Evolutionary conservation across 2,329 filamentous ascomycete genomes (phyloP).

Genomic region (Monosporascus sp.): DNA sequence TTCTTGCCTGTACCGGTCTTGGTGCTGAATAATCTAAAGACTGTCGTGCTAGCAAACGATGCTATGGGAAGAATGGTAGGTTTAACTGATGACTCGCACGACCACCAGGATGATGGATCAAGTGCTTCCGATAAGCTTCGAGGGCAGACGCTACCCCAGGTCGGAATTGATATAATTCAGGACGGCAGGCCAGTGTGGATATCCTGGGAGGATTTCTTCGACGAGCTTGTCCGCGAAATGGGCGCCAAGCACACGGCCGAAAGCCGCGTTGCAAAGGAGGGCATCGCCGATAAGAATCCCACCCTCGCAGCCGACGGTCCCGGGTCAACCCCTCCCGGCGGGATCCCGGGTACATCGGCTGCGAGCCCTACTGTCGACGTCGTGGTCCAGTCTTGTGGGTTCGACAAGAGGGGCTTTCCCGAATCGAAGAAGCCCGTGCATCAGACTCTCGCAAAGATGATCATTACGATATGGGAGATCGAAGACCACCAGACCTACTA

Average conservation of each 20-base stretch:
- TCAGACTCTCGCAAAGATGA: constrained; percentile 64
- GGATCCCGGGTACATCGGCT: constrained; percentile 23
- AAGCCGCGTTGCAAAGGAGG: constrained; percentile 7
- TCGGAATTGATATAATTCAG: constrained; percentile 69
- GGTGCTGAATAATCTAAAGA: constrained; percentile 64
- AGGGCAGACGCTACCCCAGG: constrained; percentile 61
- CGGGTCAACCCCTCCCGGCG: constrained; percentile 28
- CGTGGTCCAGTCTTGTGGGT: constrained; percentile 49
- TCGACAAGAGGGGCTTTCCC: constrained; percentile 33
- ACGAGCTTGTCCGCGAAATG: constrained; percentile 44
- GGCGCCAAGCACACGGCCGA: constrained; percentile 17
- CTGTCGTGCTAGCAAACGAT: constrained; percentile 68
- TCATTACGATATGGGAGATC: constrained; percentile 68
- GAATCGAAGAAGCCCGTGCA: constrained; percentile 32
- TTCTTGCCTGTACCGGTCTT: constrained; percentile 69
- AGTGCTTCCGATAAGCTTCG: constrained; percentile 54
- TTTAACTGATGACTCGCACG: constrained; percentile 40
- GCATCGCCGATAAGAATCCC: constrained; percentile 23
- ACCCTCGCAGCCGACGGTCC: constrained; percentile 31
- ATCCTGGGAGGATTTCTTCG: constrained; percentile 54
- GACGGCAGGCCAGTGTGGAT: constrained; percentile 57
- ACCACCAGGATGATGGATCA: constrained; percentile 33
- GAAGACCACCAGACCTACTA: constrained; percentile 64
- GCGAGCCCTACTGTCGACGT: constrained; percentile 65
- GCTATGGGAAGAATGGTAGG: constrained; percentile 67